These are phyloP conservation scores for Nymphaea thermarum DNA, from an alignment of 164 flowering plant species.

Conservation along the genomic window DNA sequence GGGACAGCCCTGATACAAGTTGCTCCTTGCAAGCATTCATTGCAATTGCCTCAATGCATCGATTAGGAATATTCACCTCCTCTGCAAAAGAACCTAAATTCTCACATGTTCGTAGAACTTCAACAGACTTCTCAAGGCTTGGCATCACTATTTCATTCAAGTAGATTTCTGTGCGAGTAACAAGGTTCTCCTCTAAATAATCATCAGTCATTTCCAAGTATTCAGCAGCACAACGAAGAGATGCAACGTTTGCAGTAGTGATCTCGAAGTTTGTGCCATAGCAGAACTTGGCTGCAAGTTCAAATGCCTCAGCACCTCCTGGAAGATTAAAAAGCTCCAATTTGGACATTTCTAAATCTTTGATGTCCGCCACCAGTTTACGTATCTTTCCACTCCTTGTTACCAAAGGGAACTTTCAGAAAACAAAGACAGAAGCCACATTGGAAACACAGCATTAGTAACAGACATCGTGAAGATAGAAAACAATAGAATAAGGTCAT, in stretches of 20 bases:
- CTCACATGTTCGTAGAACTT: constrained; percentile 44
- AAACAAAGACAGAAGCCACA: neutral
- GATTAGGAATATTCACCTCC: constrained; percentile 31
- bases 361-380: constrained; percentile 42
- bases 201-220: constrained; percentile 74
- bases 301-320: constrained; percentile 50
- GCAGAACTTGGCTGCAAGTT: constrained; percentile 57
- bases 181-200: constrained; percentile 47
- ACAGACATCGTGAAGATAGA: neutral
- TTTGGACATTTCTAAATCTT: constrained; percentile 24
- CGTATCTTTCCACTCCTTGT: constrained; percentile 50
- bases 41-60: constrained; percentile 55
- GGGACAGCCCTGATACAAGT: constrained; percentile 42
- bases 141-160: constrained; percentile 33
- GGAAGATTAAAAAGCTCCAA: constrained; percentile 48
- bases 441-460: neutral
- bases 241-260: constrained; percentile 39
- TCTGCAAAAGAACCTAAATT: constrained; percentile 31
- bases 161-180: constrained; percentile 39
- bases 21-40: constrained; percentile 56
- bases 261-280: constrained; percentile 67
- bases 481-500: neutral
- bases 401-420: constrained; percentile 49
- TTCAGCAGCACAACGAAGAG: constrained; percentile 54
- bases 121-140: constrained; percentile 45